These are phyloP conservation scores for Picea glauca DNA, from an alignment of 75 land plant genomes.

Conservation along the genomic window DNA sequence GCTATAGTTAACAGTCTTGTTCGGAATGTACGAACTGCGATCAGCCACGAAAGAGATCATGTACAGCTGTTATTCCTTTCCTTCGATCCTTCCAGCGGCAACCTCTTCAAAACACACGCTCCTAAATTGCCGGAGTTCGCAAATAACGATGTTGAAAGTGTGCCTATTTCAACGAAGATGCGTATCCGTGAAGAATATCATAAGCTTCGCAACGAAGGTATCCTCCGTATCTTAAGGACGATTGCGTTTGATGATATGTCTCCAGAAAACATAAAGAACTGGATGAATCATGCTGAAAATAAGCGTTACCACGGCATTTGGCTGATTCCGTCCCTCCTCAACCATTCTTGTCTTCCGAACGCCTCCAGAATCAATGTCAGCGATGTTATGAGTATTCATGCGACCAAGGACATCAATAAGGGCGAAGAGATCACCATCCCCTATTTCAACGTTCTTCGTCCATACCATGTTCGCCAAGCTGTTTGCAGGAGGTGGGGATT, in stretches of 20 bases:
- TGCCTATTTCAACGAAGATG: neutral
- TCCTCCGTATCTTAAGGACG: neutral
- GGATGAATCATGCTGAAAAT: neutral
- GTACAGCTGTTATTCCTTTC: neutral
- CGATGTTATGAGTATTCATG: neutral
- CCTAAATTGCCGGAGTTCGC: neutral
- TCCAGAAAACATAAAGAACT: neutral
- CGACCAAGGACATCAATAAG: neutral
- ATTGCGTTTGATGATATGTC: neutral
- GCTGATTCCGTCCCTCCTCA: constrained; percentile 5
- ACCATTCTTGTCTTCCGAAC: constrained; percentile 13
- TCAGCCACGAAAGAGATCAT: neutral
- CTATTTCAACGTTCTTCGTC: neutral
- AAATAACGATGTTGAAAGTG: neutral
- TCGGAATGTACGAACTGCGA: constrained; percentile 13
- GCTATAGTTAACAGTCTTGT: constrained; percentile 25
- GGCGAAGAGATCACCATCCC: constrained; percentile 3
- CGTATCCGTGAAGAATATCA: neutral
- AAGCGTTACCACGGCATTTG: neutral
- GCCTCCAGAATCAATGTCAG: neutral
- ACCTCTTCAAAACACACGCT: neutral
- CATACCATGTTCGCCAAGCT: neutral
- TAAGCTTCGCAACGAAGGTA: neutral
- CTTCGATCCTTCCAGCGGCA: neutral
- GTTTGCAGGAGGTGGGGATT: neutral